Conservation (phyloP, 164 flowering plant species). For the Vitis labrusca region DNA sequence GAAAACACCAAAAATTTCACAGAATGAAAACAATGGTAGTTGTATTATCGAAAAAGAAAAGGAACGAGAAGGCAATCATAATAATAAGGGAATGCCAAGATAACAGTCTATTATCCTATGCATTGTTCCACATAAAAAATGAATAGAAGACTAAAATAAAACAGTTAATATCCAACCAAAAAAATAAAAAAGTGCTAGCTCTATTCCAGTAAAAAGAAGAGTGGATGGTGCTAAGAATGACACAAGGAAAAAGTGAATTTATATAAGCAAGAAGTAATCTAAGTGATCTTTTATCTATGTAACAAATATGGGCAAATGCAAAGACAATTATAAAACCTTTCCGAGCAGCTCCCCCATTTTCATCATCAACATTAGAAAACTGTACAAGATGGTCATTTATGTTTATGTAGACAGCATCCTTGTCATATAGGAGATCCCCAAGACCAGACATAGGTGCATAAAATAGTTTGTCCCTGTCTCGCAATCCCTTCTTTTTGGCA, state of each 20-base stretch:
- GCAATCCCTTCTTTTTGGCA: constrained; percentile 94
- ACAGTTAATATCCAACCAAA: too few relatives aligned
- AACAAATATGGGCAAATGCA: not conserved
- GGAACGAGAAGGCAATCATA: not conserved
- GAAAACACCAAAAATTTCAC: constrained; percentile 14
- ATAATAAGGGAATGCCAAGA: too few relatives aligned
- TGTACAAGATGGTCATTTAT: constrained; percentile 86
- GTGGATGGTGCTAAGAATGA: too few relatives aligned
- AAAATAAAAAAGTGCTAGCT: not conserved
- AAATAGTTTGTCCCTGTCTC: constrained; percentile 89
- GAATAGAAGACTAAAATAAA: too few relatives aligned
- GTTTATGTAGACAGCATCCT: constrained; percentile 95
- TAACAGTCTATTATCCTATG: not conserved
- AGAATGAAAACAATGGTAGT: not conserved
- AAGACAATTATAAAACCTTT: constrained; percentile 44
- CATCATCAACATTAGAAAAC: constrained; percentile 68
- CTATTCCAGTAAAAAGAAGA: not conserved
- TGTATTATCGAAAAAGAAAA: not conserved
- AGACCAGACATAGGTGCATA: constrained; percentile 99
- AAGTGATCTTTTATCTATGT: too few relatives aligned
- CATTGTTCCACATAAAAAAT: not conserved
- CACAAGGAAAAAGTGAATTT: not conserved
- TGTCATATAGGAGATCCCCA: constrained; percentile 94
- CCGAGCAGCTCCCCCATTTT: constrained; percentile 25
- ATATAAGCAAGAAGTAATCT: not conserved